Conservation (phyloP, 1,139 yeast genomes). For the Zygoascus hellenicus region DNA sequence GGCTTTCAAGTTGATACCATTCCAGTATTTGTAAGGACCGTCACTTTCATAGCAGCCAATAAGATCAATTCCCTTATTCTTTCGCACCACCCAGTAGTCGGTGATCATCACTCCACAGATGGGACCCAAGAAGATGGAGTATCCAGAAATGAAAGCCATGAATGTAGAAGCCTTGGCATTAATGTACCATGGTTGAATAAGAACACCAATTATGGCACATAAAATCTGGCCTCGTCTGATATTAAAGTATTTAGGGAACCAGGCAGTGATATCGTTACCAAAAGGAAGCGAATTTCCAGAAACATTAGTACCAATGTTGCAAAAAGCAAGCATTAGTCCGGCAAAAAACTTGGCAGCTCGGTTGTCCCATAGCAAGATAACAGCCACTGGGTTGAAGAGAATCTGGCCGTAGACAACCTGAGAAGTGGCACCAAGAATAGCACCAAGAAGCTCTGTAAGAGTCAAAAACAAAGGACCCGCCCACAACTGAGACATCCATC, state of each 20-base stretch:
- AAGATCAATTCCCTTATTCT: conserved; percentile 13
- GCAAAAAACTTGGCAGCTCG: conserved; percentile 41
- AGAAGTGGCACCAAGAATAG: conserved; percentile 36
- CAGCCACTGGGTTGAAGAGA: conserved; percentile 36
- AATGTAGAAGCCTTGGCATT: conserved; percentile 42
- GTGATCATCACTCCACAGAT: conserved; percentile 40
- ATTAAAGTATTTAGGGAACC: conserved; percentile 45
- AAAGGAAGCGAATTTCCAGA: conserved; percentile 47
- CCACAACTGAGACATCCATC: conserved; percentile 30
- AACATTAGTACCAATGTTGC: conserved; percentile 44
- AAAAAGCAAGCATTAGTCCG: conserved; percentile 40
- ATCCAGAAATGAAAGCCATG: conserved; percentile 41
- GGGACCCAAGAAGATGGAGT: conserved; percentile 44
- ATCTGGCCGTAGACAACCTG: conserved; percentile 32
- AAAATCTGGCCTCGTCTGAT: conserved; percentile 47
- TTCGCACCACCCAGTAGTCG: conserved; percentile 39
- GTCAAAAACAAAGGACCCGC: conserved; percentile 29
- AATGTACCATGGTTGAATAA: conserved; percentile 46
- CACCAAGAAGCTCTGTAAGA: conserved; percentile 32
- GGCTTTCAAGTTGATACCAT: conserved; percentile 14
- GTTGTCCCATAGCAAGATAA: conserved; percentile 29
- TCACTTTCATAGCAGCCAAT: conserved; percentile 11
- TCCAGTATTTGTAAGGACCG: conserved; percentile 15
- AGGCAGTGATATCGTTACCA: conserved; percentile 47
- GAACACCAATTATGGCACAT: conserved; percentile 40